Evolutionary conservation across 176 grass and related monocot genomes (phyloP), one percentile per base, ranked within the genome.

Genomic region (Otatea glauca): DNA sequence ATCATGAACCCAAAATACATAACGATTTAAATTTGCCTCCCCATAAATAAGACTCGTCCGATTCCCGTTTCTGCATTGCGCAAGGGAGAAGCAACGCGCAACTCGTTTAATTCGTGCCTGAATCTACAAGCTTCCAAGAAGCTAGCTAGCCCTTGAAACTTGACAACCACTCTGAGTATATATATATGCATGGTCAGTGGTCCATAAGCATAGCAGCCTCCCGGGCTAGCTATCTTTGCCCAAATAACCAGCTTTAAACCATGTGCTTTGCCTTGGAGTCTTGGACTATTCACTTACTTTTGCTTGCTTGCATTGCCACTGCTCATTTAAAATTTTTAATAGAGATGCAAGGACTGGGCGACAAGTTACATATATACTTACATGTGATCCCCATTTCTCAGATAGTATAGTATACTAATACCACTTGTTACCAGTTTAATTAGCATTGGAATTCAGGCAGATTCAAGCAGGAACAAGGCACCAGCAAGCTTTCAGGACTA

Each of bases 91-190:
- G 83, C 38, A 9, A 9, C 49, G 23, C 50, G 61, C 51, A 77
- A 43, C 64, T 23, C 24, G 62, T 82, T 58, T 18, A n/a, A 51
- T 27, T 7, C 72, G 86, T 88, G 86, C 49, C 17, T 43, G 17
- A 70, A 76, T 50, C 35, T 21, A 41, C 62, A 42, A 24, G 51
- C 51, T 70, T 78, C 84, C 65, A 63, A 18, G 15, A 42, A 51
- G 29, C 8, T 47, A 47, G 45, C 10, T 42, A 76, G 54, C 7
- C 77, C 21, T n/a, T 50, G 39, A 9, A 75, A 5, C 48, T 35
- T 21, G 20, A 53, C 48, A 5, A 74, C 47, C 48, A 74, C 23
- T 16, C 42, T 4, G 23, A 17, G 9, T n/a, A 24, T 0, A 10
- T 24, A 15, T 49, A 42, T 9, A 32, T 56, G 7, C 21, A 9